phyloP scores from a whole-genome alignment of 2,329 filamentous ascomycete genomes.

The Chalaropsis ovoidea region DNA sequence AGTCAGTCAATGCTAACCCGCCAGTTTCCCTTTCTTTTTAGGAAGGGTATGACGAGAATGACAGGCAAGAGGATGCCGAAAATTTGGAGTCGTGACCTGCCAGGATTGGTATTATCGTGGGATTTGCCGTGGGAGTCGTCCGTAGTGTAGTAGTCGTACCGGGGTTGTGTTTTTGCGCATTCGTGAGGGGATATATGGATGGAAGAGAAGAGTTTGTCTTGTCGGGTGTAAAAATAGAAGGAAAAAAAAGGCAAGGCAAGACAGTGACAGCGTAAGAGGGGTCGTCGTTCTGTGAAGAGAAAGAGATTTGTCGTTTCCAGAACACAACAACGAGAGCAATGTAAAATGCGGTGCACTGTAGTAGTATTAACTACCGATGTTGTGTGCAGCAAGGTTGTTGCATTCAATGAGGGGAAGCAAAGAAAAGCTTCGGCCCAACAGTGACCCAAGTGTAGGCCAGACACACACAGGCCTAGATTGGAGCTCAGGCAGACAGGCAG shows the following conservation, averaged over 20 bases:
- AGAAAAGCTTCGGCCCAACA: slow-evolving; percentile 10
- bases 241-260: background rate
- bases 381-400: slow-evolving; percentile 1
- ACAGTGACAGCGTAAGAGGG: background rate
- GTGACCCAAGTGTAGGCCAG: slow-evolving; percentile 1
- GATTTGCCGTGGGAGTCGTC: background rate
- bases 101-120: slow-evolving; percentile 10
- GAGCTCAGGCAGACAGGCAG: slow-evolving; percentile 2
- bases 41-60: slow-evolving; percentile 11
- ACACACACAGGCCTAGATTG: slow-evolving; percentile 1
- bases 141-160: background rate
- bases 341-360: background rate
- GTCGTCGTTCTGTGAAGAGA: background rate
- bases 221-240: background rate
- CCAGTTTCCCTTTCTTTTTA: background rate
- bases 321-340: background rate
- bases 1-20: too few relatives aligned
- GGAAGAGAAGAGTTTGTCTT: background rate
- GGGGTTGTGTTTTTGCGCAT: background rate
- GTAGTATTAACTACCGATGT: slow-evolving; percentile 10
- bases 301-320: slow-evolving; percentile 5
- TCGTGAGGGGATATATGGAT: background rate
- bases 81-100: slow-evolving; percentile 11
- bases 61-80: slow-evolving; percentile 7
- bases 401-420: slow-evolving; percentile 14